These are phyloP conservation scores for sweet orange (Citrus sinensis) DNA, from an alignment of 345 rosid species.

Conservation along the genomic window DVS_A1.0 CM039167.1:2529501-2530000, in stretches of 20 bases:
- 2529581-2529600: no score
- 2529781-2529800: not conserved
- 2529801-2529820: not conserved
- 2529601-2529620: not conserved
- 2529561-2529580: no score
- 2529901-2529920: not conserved
- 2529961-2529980: constrained; percentile 33
- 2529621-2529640: not conserved
- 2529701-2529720: not conserved
- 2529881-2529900: constrained; percentile 9
- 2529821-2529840: constrained; percentile 20
- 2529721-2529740: not conserved
- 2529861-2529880: constrained; percentile 6
- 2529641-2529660: not conserved
- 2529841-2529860: constrained; percentile 14
- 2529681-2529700: not conserved
- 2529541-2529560: no score
- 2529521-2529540: no score
- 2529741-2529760: not conserved
- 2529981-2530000: constrained; percentile 46
- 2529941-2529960: constrained; percentile 27
- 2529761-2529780: not conserved
- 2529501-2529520: no score
- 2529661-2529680: not conserved
- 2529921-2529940: not conserved